phyloP scores from a whole-genome alignment of 805 yeast genomes.

The Zygosaccharomyces lentus region DNA sequence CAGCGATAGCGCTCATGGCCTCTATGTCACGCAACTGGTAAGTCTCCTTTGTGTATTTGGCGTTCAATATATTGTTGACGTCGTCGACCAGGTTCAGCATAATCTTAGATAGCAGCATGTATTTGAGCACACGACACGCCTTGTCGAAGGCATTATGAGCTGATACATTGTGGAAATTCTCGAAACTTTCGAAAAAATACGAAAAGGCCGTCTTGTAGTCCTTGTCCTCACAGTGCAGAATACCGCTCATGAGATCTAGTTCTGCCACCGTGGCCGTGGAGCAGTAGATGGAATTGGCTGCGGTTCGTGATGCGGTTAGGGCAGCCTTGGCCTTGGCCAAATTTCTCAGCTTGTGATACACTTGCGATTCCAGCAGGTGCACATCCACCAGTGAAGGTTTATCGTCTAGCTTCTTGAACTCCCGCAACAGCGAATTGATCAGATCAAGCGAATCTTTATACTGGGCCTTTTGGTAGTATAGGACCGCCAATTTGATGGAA shows the following conservation, averaged over 20 bases:
- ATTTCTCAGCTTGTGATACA: constrained; percentile 86
- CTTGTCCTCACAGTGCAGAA: constrained; percentile 92
- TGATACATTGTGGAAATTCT: constrained; percentile 61
- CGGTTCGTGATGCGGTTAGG: constrained; percentile 89
- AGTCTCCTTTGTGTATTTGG: constrained; percentile 62
- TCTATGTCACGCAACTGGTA: constrained; percentile 83
- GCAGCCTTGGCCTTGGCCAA: constrained; percentile 89
- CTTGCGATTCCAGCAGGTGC: constrained; percentile 84
- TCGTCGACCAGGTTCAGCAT: constrained; percentile 88
- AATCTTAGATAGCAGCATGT: constrained; percentile 87
- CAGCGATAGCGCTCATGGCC: constrained; percentile 91
- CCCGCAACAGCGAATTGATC: constrained; percentile 67
- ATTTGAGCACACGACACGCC: constrained; percentile 77
- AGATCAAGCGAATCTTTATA: constrained; percentile 69
- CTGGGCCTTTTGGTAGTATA: constrained; percentile 60
- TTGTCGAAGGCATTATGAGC: constrained; percentile 53
- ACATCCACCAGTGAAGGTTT: constrained; percentile 94
- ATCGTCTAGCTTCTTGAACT: constrained; percentile 91
- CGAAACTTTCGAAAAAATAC: constrained; percentile 92
- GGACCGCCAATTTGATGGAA: constrained; percentile 74
- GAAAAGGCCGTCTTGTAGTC: constrained; percentile 96
- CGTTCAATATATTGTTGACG: constrained; percentile 68
- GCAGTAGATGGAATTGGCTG: constrained; percentile 95
- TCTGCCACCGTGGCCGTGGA: constrained; percentile 94
- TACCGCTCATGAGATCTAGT: constrained; percentile 91